Base-by-base conservation (phyloP, 371 early-diverging fungal genomes). In the Rhizopus microsporus region DNA sequence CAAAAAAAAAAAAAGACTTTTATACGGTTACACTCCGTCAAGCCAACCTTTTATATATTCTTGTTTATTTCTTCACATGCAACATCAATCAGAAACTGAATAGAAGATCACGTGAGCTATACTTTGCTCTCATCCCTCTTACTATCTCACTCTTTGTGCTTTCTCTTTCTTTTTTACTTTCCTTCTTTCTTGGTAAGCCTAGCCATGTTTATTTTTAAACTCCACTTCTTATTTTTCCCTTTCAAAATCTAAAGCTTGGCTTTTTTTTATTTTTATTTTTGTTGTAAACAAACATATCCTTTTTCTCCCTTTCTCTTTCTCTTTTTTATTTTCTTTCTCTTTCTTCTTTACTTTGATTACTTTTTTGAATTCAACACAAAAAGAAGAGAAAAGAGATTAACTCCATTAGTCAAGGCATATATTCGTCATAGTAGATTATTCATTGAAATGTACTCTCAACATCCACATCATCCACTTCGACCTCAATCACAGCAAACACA, bases 391-490 rank as follows among this genome's bases (percentile, higher is more conserved):
- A 49, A 49, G 49, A 23, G 23, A 23, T 23, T 23, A 23, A 23
- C 23, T 23, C 23, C 23, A 23, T 23, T 23, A 23, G 23, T 2
- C 23, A 23, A 23, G 2, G 23, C 23, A 23, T 23, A 23, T 23
- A 1, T 23, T 23, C 23, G 23, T 23, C 38, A 48, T 39, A 57
- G 16, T 38, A 39, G 30, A 30, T 53, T 51, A 29, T 44, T 55
- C 45, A 30, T 51, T 34, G n/a, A 43, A 7, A 63, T 63, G 63
- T 63, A 63, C 37, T 58, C 58, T 13, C 63, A 63, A 33, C 63
- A 62, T 0, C 51, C 50, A 4, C 56, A 62, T 7, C 56, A 51
- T 29, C 61, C 51, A 10, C 62, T 52, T 23, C 51, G 51, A 34
- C 58, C 43, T 23, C 62, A 55, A 7, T 54, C 44, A 8, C 50